Base-by-base conservation (phyloP, 2,329 filamentous ascomycete genomes). In the Chalaropsis thielavioides region DNA sequence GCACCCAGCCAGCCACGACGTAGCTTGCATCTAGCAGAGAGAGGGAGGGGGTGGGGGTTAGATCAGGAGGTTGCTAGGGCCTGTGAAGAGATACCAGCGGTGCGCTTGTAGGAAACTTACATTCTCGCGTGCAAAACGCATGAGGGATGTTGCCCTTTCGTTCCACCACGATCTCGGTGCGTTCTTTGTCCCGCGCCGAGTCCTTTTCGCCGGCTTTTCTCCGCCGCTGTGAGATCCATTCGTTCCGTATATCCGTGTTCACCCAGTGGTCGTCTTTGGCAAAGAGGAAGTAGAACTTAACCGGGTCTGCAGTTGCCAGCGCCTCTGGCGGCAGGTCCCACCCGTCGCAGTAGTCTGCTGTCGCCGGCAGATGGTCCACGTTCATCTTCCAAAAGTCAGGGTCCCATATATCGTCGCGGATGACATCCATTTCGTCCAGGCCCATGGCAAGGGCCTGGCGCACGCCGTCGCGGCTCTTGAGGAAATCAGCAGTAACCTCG, bases 251-350 rank as follows among this genome's bases (percentile, higher is more conserved):
- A 61, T 78, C 74, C 60, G 82, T 75, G 2, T 81, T 80, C 1
- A 87, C 82, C 84, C 84, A 87, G 65, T 85, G 79, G 67, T 87
- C 84, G 62, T 80, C 73, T 67, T 79, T 74, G 1, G 79, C 84
- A 68, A 85, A 87, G 61, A 84, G 81, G 68, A 85, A 78, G 68
- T 81, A 80, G 69, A 86, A 81, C 67, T 79, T 82, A 0, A 78
- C 63, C 4, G 65, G 65, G 17, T 66, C 65, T 43, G 41, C 46
- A 40, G n/a, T 40, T 15, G 51, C 38, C 27, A 44, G 79, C 24
- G 72, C 67, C 24, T 51, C 49, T 31, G 24, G 24, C 27, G 51
- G 49, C 2, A 58, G 22, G 38, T 15, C 40, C 40, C 51, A 56
- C 40, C 61, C 44, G n/a, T 63, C 54, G 13, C 24, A 40, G 17